Evolutionary conservation across 1,284 basidiomycete genomes (phyloP).

Genomic region (Ustilago shanxiensis): DNA sequence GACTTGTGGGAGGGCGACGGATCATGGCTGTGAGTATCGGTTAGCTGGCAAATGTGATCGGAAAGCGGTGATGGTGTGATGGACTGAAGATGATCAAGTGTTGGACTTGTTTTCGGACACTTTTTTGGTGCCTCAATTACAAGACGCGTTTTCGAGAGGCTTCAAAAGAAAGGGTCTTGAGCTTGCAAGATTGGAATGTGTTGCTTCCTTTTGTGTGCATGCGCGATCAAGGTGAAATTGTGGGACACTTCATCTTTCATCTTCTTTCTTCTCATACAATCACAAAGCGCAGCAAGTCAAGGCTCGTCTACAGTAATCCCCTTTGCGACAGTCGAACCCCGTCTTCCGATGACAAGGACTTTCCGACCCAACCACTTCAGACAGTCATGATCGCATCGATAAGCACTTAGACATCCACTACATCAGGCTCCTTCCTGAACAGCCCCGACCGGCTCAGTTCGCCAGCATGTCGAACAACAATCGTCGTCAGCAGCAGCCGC

Average conservation of each 20-base stretch:
- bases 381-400: conserved; percentile 27
- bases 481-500: conserved; percentile 19
- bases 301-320: too few relatives aligned
- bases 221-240: neutral
- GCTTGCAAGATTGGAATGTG: too few relatives aligned
- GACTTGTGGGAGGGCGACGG: conserved; percentile 37
- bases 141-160: neutral
- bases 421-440: neutral
- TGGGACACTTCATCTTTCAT: neutral
- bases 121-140: conserved; percentile 4
- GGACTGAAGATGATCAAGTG: too few relatives aligned
- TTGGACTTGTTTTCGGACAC: neutral
- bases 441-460: neutral
- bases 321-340: too few relatives aligned
- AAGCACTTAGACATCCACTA: neutral
- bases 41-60: neutral
- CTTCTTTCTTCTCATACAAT: neutral
- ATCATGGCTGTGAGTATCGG: conserved; percentile 19
- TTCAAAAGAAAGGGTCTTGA: neutral
- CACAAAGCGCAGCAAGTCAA: neutral
- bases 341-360: neutral
- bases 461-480: conserved; percentile 36
- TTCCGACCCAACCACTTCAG: neutral
- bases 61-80: neutral
- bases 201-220: too few relatives aligned